Evolutionary conservation across 2,329 filamentous ascomycete genomes (phyloP), one percentile per base, ranked within the genome.

Genomic region (Xylaria sp.): DNA sequence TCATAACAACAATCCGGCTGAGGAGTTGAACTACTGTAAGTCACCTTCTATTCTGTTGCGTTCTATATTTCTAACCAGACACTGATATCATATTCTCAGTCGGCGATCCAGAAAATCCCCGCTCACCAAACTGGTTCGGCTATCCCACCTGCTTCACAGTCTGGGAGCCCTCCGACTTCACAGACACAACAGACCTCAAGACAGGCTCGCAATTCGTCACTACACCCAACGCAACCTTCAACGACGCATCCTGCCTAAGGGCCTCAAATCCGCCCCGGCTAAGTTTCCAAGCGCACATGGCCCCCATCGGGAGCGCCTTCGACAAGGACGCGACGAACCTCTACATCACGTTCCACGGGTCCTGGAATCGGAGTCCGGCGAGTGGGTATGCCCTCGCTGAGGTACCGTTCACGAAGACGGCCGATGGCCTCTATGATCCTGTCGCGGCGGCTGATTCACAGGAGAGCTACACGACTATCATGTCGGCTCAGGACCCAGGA

Each of bases 311-410:
- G 37, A 60, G 48, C 55, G 55, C 55, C 64, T 88, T 88, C 75
- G 82, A 79, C 49, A 80, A 79, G 18, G 75, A 76, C 50, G 81
- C 77, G 19, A 79, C 83, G 60, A 79, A 76, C n/a, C 80, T 82
- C 16, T 88, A 81, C 76, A 77, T 88, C 52, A 78, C 83, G 0
- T 86, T 87, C 72, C 85, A 86, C 70, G 85, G 85, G 13, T 83
- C 79, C 68, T 87, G 85, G 73, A 66, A 74, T 63, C 67, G 69
- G 7, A 67, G 69, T 48, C 68, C 71, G 3, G 70, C 75, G 1
- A 65, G 70, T 23, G 75, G 75, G 2, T 78, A 76, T 66, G 68
- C 70, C 35, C 65, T 77, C 11, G 70, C 70, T 30, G 66, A 69
- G 23, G 67, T 77, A 2, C 67, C 70, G 37, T 77, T 76, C 59